Base-by-base conservation (phyloP, 75 land plant genomes). In the Cupressus sempervirens region DNA sequence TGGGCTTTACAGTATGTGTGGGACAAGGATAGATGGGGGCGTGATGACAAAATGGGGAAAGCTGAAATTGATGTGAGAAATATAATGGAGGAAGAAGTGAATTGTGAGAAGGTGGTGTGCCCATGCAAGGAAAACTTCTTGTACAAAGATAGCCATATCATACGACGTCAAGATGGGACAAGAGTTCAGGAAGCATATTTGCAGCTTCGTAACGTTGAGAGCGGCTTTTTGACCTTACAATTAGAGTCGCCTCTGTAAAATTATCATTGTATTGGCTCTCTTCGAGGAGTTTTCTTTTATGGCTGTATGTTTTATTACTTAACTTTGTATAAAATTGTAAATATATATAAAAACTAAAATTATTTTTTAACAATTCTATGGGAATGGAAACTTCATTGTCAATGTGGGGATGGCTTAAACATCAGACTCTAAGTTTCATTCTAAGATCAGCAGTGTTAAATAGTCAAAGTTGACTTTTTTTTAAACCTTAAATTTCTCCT, bases 41-140 rank as follows among this genome's bases (percentile, higher is more conserved):
- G 29, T 2, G 93, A 91, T 85, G 94, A 93, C 82, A 43, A 35
- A 36, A 90, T 91, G 91, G 94, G 94, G 10, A 83, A 88, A 16
- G 94, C 92, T 41, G 86, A 90, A 34, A 79, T 93, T 9, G 90
- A 91, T 75, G 82, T 93, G 18, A 72, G 80, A 54, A 90, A 90
- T 11, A 72, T 86, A 34, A 13, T 91, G 5, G 40, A 84, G 79
- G 84, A 77, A 36, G 88, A 85, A 15, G n/a, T 7, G 16, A 40
- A 40, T 9, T 1, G 5, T 9, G 86, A 84, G 34, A 58, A 20
- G 65, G 6, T 58, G 84, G 46, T 76, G 8, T 20, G 26, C 15
- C 23, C 40, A 4, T 76, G 23, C 45, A 38, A 18, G 34, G 43
- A 76, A 12, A 76, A 76, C 45, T 76, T 13, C 45, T 23, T 76